Percentiles rank a stretch among this genome's conserved stretches.
Evolutionary conservation across 305 asterid species (phyloP).

Genomic region (Euphrasia arctica): DNA sequence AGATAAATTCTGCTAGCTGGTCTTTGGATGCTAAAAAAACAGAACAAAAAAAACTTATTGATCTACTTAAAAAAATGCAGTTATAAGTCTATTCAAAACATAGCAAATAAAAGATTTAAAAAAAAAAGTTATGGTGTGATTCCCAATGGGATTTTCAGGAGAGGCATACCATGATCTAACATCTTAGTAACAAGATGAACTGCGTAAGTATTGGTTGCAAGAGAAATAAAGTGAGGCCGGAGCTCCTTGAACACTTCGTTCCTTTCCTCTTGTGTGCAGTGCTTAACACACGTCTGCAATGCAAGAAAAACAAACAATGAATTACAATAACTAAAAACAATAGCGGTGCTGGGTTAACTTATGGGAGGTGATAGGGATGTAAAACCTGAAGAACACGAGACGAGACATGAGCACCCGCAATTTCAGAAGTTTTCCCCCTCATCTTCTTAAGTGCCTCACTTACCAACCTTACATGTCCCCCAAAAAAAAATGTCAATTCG

Average conservation of each 20-base stretch:
- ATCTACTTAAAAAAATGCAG: slow-evolving; percentile 17
- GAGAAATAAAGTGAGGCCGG: slow-evolving; percentile 65
- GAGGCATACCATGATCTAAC: slow-evolving; percentile 69
- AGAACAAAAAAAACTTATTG: background rate
- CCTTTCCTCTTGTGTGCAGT: slow-evolving; percentile 86
- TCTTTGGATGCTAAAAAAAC: slow-evolving; percentile 71
- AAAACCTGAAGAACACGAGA: slow-evolving; percentile 97
- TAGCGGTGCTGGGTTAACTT: no score
- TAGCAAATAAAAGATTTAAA: background rate
- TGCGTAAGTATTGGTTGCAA: slow-evolving; percentile 74
- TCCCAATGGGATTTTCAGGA: slow-evolving; percentile 2
- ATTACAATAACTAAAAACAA: background rate
- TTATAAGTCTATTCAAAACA: slow-evolving; percentile 8
- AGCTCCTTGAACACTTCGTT: slow-evolving; percentile 69
- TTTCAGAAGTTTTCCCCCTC: slow-evolving; percentile 89
- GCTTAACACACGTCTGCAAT: slow-evolving; percentile 77
- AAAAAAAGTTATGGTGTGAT: no score
- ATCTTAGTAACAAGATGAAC: slow-evolving; percentile 83
- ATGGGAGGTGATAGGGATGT: slow-evolving; percentile 14
- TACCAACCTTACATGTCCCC: slow-evolving; percentile 49
- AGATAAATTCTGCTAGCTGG: slow-evolving; percentile 70
- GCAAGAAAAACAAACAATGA: slow-evolving; percentile 25
- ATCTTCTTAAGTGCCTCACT: slow-evolving; percentile 76
- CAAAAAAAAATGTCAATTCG: slow-evolving; percentile 7
- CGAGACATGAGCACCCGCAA: slow-evolving; percentile 81